Conservation (phyloP, 148 eudicot genomes). For the Chenopodium berlandieri region DNA sequence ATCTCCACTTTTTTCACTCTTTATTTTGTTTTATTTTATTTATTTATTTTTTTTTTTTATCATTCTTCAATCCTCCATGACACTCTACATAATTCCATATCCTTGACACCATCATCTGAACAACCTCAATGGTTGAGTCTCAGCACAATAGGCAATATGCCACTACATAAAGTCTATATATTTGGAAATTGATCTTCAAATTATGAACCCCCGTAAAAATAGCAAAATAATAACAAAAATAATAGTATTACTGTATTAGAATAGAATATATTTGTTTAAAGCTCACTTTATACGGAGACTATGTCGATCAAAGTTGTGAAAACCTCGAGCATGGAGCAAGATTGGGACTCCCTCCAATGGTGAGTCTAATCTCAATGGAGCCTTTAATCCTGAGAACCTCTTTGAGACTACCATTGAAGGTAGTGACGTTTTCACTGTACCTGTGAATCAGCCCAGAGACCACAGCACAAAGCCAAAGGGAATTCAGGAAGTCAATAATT, state of each 20-base stretch:
- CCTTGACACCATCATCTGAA: background rate
- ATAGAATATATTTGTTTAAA: too few species aligned
- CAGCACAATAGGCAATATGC: background rate
- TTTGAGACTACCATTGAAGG: background rate
- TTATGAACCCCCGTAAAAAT: background rate
- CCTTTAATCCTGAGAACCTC: background rate
- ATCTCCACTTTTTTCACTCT: too few species aligned
- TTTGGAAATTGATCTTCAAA: background rate
- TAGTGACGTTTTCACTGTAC: background rate
- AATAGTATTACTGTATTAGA: too few species aligned
- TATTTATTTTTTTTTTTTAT: too few species aligned
- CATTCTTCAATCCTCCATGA: background rate
- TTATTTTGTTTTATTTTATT: too few species aligned
- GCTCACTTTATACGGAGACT: background rate
- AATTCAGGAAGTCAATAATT: background rate
- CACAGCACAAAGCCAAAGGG: background rate
- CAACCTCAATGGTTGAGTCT: background rate
- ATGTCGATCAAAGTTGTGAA: background rate
- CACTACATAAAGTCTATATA: too few species aligned
- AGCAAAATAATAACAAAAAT: too few species aligned
- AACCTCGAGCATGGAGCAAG: background rate
- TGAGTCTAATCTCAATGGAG: background rate
- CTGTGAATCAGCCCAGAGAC: background rate
- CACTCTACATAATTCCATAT: background rate
- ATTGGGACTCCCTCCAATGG: background rate